These are phyloP conservation scores for Cladophialophora immunda DNA, from an alignment of 2,329 filamentous ascomycete genomes.

Conservation along the genomic window DNA sequence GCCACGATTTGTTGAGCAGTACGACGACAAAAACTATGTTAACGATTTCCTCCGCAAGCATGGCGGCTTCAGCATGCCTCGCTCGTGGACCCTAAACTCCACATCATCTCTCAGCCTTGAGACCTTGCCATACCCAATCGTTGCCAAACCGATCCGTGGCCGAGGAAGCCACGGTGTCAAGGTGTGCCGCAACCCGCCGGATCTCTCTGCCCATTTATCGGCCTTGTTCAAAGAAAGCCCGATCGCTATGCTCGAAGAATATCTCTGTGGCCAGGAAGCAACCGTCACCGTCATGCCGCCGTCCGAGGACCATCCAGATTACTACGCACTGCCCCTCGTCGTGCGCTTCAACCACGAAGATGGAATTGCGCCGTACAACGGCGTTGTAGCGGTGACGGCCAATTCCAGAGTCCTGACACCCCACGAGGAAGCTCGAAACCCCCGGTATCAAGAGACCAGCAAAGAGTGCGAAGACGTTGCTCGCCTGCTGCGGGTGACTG, in stretches of 20 bases:
- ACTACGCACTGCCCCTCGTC: constrained; percentile 58
- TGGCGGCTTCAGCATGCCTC: constrained; percentile 52
- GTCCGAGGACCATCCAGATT: constrained; percentile 42
- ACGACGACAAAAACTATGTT: constrained; percentile 61
- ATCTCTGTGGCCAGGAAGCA: constrained; percentile 58
- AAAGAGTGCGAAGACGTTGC: constrained; percentile 54
- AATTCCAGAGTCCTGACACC: constrained; percentile 55
- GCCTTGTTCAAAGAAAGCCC: constrained; percentile 49
- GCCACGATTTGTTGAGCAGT: constrained; percentile 57
- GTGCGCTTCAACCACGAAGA: constrained; percentile 58
- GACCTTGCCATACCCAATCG: constrained; percentile 50
- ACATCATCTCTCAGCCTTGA: constrained; percentile 24
- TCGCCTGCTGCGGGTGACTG: constrained; percentile 50
- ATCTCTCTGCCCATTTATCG: constrained; percentile 48
- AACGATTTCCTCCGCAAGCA: constrained; percentile 53
- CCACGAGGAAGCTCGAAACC: constrained; percentile 45
- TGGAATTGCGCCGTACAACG: constrained; percentile 61
- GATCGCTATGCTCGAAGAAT: constrained; percentile 59
- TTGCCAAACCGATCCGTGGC: constrained; percentile 60
- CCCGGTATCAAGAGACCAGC: constrained; percentile 46
- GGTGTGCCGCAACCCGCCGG: constrained; percentile 49
- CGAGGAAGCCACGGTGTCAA: constrained; percentile 61
- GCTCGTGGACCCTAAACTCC: constrained; percentile 47
- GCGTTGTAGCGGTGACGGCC: constrained; percentile 55
- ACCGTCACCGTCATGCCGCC: constrained; percentile 64